Evolutionary conservation across 1,284 basidiomycete genomes (phyloP).

Genomic region (Testicularia cyperi): DNA sequence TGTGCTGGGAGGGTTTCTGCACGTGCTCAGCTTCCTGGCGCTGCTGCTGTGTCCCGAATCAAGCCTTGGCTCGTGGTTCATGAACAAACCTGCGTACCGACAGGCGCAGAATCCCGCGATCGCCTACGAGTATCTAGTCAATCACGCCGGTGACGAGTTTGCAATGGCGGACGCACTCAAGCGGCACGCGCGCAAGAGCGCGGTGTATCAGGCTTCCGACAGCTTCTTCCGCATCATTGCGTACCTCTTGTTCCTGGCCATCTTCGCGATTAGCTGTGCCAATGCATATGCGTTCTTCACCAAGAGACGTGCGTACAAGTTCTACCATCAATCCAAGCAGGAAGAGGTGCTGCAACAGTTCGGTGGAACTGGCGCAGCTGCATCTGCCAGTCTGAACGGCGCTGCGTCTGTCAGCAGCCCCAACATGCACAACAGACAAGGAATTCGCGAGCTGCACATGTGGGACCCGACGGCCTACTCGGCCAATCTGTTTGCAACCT

Average conservation of each 20-base stretch:
- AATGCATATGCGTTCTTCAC: constrained; percentile 44
- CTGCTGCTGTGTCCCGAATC: constrained; percentile 32
- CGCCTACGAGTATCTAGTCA: constrained; percentile 34
- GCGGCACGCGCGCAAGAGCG: constrained; percentile 22
- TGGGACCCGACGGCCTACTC: constrained; percentile 33
- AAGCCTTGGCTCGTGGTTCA: constrained; percentile 22
- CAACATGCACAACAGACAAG: constrained; percentile 20
- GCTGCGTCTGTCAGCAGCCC: constrained; percentile 12
- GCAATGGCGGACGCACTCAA: constrained; percentile 35
- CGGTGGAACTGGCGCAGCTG: no score
- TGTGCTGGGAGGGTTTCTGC: constrained; percentile 22
- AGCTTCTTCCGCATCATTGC: constrained; percentile 31
- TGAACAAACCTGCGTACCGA: constrained; percentile 32
- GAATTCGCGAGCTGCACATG: constrained; percentile 29
- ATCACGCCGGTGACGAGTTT: constrained; percentile 31
- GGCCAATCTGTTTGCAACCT: constrained; percentile 28
- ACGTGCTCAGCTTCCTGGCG: constrained; percentile 25
- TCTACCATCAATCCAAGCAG: constrained; percentile 24
- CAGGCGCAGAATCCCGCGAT: constrained; percentile 30
- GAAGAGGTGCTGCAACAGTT: constrained; percentile 4
- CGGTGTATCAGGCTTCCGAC: constrained; percentile 20
- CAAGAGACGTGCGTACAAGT: constrained; percentile 29
- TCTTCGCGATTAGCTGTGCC: constrained; percentile 19
- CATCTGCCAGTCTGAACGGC: background rate
- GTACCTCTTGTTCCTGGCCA: constrained; percentile 10